Evolutionary conservation across 306 rosid genomes (phyloP).

Genomic region (Vigna unguiculata): DNA sequence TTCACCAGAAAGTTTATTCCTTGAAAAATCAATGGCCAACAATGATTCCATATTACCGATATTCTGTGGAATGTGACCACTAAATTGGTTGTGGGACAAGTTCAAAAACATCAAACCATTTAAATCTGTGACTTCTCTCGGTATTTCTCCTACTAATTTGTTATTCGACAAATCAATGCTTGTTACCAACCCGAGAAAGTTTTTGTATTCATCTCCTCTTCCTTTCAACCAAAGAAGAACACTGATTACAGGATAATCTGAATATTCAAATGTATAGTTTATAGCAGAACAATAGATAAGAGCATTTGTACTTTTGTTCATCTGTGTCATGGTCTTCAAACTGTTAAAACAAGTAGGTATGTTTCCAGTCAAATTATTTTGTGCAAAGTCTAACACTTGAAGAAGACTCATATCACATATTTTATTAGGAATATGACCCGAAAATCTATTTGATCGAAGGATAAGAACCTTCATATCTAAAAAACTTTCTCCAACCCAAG

Average conservation of each 20-base stretch:
- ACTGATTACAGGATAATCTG: neutral
- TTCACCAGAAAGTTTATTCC: slow-evolving; percentile 42
- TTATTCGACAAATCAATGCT: neutral
- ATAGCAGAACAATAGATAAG: rapidly evolving
- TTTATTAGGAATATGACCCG: neutral
- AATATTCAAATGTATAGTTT: too few species aligned
- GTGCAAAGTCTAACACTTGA: slow-evolving; percentile 41
- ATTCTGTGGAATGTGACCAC: slow-evolving; percentile 35
- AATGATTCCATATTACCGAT: slow-evolving; percentile 40
- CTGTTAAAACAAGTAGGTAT: slow-evolving; percentile 43
- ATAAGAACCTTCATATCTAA: neutral
- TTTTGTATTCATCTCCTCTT: neutral
- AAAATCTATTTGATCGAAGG: slow-evolving; percentile 9
- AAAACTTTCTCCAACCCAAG: slow-evolving; percentile 7
- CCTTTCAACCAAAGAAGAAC: slow-evolving; percentile 1
- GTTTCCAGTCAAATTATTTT: slow-evolving; percentile 31
- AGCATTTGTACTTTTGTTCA: neutral
- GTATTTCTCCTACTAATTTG: slow-evolving; percentile 7
- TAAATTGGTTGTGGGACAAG: slow-evolving; percentile 44
- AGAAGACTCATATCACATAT: neutral
- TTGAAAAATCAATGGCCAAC: slow-evolving; percentile 40
- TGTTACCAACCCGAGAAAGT: neutral
- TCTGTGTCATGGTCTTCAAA: slow-evolving; percentile 36
- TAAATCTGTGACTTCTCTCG: neutral
- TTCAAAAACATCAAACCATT: slow-evolving; percentile 27